phyloP scores from a whole-genome alignment of 2,329 filamentous ascomycete genomes.

The Clonostachys byssicola region DNA sequence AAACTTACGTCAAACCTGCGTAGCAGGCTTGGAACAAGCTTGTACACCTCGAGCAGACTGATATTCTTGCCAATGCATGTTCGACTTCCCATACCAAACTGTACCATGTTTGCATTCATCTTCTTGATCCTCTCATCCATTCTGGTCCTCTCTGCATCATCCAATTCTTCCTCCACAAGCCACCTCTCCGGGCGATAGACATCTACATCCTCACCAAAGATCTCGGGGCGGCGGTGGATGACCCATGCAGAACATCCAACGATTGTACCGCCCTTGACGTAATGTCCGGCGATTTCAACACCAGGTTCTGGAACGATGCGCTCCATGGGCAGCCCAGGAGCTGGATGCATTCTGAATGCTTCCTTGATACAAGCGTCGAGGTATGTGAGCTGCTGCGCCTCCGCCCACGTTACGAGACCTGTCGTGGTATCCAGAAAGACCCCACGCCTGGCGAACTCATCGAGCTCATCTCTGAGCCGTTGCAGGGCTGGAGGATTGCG shows the following conservation, averaged over 20 bases:
- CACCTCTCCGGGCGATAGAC: constrained; percentile 66
- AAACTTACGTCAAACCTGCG: constrained; percentile 54
- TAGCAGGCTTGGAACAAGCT: constrained; percentile 56
- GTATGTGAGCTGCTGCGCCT: constrained; percentile 68
- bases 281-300: constrained; percentile 57
- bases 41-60: constrained; percentile 59
- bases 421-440: constrained; percentile 45
- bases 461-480: constrained; percentile 58
- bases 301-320: constrained; percentile 65
- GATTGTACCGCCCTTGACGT: constrained; percentile 65
- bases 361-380: constrained; percentile 78
- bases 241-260: constrained; percentile 76
- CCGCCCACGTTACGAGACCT: constrained; percentile 63
- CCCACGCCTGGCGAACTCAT: constrained; percentile 49
- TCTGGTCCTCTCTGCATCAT: constrained; percentile 13
- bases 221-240: constrained; percentile 62
- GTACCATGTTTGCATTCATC: constrained; percentile 68
- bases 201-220: constrained; percentile 67
- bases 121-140: constrained; percentile 49
- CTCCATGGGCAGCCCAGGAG: constrained; percentile 68
- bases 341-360: constrained; percentile 71
- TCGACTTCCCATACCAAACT: constrained; percentile 67
- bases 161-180: constrained; percentile 36
- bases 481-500: constrained; percentile 53
- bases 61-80: constrained; percentile 71